Percentiles rank a stretch among this genome's conserved stretches.
phyloP scores from a whole-genome alignment of 2,329 filamentous ascomycete genomes.

The Cladophialophora immunda region DNA sequence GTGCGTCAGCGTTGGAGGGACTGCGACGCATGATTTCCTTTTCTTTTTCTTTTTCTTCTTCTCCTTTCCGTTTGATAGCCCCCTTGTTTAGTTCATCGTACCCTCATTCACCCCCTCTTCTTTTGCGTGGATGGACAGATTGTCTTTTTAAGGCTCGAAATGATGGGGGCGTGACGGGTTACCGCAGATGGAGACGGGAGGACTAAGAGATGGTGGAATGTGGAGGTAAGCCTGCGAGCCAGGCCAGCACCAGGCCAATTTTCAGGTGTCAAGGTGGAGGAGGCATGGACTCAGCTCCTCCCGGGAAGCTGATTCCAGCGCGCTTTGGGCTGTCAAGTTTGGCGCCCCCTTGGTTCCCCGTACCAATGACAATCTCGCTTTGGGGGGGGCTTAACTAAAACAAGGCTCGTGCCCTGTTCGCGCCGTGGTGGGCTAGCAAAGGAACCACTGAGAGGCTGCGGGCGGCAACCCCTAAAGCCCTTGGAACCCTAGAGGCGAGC shows the following conservation, averaged over 20 bases:
- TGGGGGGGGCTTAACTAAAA: constrained; percentile 6
- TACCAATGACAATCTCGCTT: constrained; percentile 14
- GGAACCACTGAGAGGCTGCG: neutral
- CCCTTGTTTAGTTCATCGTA: neutral
- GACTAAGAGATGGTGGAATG: constrained; percentile 3
- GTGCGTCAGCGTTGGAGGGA: neutral
- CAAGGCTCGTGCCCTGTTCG: constrained; percentile 19
- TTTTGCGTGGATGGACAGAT: neutral
- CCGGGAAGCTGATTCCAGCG: constrained; percentile 3
- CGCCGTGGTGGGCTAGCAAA: neutral
- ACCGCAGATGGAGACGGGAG: constrained; percentile 1
- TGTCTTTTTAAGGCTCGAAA: neutral
- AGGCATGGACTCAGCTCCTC: neutral
- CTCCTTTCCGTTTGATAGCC: neutral
- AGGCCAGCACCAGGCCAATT: neutral
- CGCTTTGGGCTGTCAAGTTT: neutral
- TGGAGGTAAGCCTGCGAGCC: neutral
- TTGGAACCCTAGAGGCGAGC: neutral
- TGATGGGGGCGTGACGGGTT: constrained; percentile 3
- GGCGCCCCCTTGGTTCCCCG: constrained; percentile 8
- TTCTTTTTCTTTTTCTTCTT: neutral
- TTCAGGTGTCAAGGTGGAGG: constrained; percentile 1
- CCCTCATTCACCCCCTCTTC: neutral
- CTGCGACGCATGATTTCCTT: neutral
- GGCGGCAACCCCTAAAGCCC: neutral